These are phyloP conservation scores for Cutaneotrichosporon curvatum DNA, from an alignment of 1,284 basidiomycete species.

Conservation along the genomic window DNA sequence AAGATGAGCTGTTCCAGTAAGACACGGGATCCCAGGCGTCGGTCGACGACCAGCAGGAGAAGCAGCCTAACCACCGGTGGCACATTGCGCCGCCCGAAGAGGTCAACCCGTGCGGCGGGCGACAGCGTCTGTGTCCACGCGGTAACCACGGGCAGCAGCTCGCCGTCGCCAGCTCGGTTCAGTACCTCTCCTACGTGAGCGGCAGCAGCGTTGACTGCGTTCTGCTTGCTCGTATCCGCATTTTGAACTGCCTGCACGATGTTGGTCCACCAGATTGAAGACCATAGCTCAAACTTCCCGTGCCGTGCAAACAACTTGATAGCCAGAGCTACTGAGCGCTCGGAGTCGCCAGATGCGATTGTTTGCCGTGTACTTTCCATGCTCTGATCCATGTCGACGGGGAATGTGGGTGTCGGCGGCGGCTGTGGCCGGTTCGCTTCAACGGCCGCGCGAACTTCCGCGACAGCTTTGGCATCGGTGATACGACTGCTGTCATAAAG, in stretches of 20 bases:
- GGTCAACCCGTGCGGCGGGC: constrained; percentile 15
- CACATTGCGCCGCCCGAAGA: constrained; percentile 20
- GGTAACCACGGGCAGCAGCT: constrained; percentile 18
- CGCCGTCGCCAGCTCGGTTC: constrained; percentile 14
- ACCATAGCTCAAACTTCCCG: constrained; percentile 30
- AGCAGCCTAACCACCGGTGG: constrained; percentile 21
- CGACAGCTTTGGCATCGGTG: constrained; percentile 23
- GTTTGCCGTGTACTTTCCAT: constrained; percentile 21
- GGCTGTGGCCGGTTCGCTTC: constrained; percentile 12
- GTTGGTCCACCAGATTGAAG: constrained; percentile 27
- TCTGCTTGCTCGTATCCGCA: constrained; percentile 9
- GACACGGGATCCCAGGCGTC: constrained; percentile 24
- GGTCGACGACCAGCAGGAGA: constrained; percentile 26
- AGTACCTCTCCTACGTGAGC: constrained; percentile 27
- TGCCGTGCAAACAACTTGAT: constrained; percentile 28
- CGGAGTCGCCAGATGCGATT: constrained; percentile 19
- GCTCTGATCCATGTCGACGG: constrained; percentile 26
- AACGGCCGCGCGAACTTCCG: constrained; percentile 24
- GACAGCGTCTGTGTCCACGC: constrained; percentile 22
- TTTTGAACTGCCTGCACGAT: constrained; percentile 24
- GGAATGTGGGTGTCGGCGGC: constrained; percentile 9
- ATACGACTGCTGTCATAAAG: constrained; percentile 27
- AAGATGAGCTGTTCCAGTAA: constrained; percentile 30
- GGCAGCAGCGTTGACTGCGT: constrained; percentile 14
- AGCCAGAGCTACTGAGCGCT: constrained; percentile 17